phyloP scores from a whole-genome alignment of 1,284 basidiomycete species.

The Pyrrhoderma lamaoense region DNA sequence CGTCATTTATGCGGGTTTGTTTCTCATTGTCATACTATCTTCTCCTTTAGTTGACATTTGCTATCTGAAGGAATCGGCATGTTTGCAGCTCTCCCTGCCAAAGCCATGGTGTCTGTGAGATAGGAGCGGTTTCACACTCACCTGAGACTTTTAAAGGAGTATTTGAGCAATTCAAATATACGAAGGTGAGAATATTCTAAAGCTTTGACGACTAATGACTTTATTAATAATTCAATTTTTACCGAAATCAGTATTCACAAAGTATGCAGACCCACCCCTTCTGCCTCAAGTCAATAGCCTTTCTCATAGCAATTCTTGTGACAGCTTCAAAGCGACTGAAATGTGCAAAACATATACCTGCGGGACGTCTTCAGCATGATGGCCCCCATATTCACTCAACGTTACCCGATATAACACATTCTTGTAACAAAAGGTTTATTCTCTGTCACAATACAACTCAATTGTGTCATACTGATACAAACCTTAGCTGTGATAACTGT shows the following conservation, averaged over 20 bases:
- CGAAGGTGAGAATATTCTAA: constrained; percentile 30
- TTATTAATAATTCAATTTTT: too few relatives aligned
- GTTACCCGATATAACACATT: constrained; percentile 37
- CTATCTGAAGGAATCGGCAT: constrained; percentile 39
- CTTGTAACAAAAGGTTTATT: constrained; percentile 40
- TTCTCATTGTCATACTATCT: too few relatives aligned
- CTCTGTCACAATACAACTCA: background rate
- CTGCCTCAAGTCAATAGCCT: background rate
- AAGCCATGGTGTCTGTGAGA: constrained; percentile 45
- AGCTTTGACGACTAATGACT: background rate
- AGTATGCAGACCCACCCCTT: too few relatives aligned
- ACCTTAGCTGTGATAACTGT: constrained; percentile 43
- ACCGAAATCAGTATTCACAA: constrained; percentile 24
- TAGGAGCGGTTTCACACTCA: constrained; percentile 48
- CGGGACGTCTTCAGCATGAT: constrained; percentile 34
- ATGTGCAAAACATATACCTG: constrained; percentile 40
- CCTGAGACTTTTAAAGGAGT: constrained; percentile 47
- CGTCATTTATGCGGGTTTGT: constrained; percentile 53
- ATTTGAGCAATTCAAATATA: constrained; percentile 42
- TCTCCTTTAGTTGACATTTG: too few relatives aligned
- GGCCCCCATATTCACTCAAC: constrained; percentile 44
- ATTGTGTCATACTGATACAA: background rate
- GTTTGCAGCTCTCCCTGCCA: constrained; percentile 37
- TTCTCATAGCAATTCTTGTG: constrained; percentile 16
- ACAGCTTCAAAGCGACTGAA: constrained; percentile 37